Conservation (phyloP, 1,139 yeast species). For the Geotrichum carabidarum region DNA sequence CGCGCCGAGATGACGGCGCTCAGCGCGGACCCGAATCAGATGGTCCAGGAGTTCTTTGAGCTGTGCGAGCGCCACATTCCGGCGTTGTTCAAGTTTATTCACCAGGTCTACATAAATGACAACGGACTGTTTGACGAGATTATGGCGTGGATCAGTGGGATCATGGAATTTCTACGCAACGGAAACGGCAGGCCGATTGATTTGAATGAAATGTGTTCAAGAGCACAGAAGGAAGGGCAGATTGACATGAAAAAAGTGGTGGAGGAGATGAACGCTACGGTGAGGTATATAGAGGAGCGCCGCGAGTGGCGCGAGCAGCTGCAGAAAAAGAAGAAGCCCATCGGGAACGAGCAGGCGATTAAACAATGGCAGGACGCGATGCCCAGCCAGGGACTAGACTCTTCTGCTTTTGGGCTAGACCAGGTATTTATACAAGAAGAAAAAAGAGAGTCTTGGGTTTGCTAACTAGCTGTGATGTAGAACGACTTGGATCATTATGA, state of each 20-base stretch:
- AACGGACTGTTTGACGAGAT: slow-evolving; percentile 67
- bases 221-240: slow-evolving; percentile 38
- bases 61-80: slow-evolving; percentile 67
- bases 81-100: slow-evolving; percentile 66
- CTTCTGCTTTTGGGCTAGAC: slow-evolving; percentile 55
- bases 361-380: slow-evolving; percentile 32
- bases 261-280: slow-evolving; percentile 44
- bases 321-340: slow-evolving; percentile 14
- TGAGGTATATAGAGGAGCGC: slow-evolving; percentile 44
- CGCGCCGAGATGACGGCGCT: slow-evolving; percentile 47
- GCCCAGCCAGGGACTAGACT: slow-evolving; percentile 44
- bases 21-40: slow-evolving; percentile 47
- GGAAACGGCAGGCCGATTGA: slow-evolving; percentile 42
- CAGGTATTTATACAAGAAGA: slow-evolving; percentile 56
- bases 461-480: slow-evolving; percentile 55
- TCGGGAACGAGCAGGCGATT: slow-evolving; percentile 31
- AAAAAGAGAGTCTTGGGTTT: slow-evolving; percentile 42
- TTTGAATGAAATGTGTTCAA: slow-evolving; percentile 31
- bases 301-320: slow-evolving; percentile 37
- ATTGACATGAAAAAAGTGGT: slow-evolving; percentile 43
- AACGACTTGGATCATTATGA: slow-evolving; percentile 51
- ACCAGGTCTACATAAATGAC: slow-evolving; percentile 70
- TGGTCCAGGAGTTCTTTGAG: slow-evolving; percentile 61
- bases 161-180: slow-evolving; percentile 57
- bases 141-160: slow-evolving; percentile 62